Percentiles rank a stretch among this genome's conserved stretches.
Evolutionary conservation across 176 grass and related monocot genomes (phyloP).

Genomic region (Raddia distichophylla): DNA sequence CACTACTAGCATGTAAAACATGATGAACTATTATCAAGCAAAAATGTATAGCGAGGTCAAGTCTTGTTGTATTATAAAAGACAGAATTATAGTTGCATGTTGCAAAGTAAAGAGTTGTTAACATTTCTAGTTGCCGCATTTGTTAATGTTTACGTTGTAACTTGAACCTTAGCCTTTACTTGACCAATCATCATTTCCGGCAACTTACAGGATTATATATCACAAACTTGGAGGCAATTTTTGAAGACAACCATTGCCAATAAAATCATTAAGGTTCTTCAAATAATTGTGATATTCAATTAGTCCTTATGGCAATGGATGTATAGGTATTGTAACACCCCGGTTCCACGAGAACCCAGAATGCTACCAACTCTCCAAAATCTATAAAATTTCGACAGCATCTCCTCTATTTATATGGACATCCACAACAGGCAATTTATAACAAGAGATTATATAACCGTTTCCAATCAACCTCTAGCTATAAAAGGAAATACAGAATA

Average conservation of each 20-base stretch:
- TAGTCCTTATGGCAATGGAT: not conserved
- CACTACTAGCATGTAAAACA: not conserved
- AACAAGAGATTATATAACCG: too few species aligned
- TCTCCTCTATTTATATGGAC: too few species aligned
- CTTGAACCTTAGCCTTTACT: conserved; percentile 80
- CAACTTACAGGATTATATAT: conserved; percentile 79
- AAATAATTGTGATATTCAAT: conserved; percentile 1
- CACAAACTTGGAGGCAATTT: conserved; percentile 63
- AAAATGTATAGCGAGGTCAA: not conserved
- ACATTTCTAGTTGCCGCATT: conserved; percentile 61
- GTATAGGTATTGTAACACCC: too few species aligned
- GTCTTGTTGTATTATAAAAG: not conserved
- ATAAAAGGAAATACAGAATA: too few species aligned
- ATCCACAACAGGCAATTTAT: too few species aligned
- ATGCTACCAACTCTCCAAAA: too few species aligned
- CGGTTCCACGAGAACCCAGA: too few species aligned
- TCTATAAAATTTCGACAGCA: too few species aligned
- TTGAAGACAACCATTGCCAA: conserved; percentile 59
- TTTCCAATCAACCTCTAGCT: too few species aligned
- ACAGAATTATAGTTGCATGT: conserved; percentile 50
- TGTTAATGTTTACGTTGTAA: conserved; percentile 54
- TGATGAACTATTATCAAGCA: not conserved
- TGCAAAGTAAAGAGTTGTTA: conserved; percentile 49
- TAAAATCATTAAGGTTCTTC: conserved; percentile 62
- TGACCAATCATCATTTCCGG: conserved; percentile 56